Conservation (phyloP, 1,139 yeast species). For the Saccharomyces uvarum region DNA sequence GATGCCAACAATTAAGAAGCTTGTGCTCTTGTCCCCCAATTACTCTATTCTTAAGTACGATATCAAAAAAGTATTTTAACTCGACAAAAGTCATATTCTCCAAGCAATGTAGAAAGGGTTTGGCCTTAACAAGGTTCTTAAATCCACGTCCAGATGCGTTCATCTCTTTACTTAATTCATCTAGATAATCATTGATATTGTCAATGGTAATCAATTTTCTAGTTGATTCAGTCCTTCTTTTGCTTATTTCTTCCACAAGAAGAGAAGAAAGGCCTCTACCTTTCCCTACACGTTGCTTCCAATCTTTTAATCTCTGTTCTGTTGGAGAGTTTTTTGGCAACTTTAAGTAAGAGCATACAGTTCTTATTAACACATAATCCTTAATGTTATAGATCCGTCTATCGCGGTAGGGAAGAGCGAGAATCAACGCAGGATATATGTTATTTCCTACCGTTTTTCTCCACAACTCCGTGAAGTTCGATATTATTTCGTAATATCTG, state of each 20-base stretch:
- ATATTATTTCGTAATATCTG: slow-evolving; percentile 19
- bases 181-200: slow-evolving; percentile 52
- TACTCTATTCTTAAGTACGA: slow-evolving; percentile 52
- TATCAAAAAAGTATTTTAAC: slow-evolving; percentile 61
- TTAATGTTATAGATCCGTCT: slow-evolving; percentile 45
- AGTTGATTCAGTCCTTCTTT: slow-evolving; percentile 34
- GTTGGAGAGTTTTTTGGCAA: slow-evolving; percentile 47
- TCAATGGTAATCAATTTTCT: slow-evolving; percentile 40
- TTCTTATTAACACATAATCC: slow-evolving; percentile 44
- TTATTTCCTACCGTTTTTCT: slow-evolving; percentile 59
- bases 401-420: slow-evolving; percentile 59
- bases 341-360: slow-evolving; percentile 40
- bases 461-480: slow-evolving; percentile 51
- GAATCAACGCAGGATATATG: slow-evolving; percentile 57
- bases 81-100: slow-evolving; percentile 56
- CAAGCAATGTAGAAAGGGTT: slow-evolving; percentile 43
- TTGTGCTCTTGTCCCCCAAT: slow-evolving; percentile 54
- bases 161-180: slow-evolving; percentile 39
- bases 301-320: slow-evolving; percentile 39
- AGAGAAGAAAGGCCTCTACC: slow-evolving; percentile 36
- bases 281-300: slow-evolving; percentile 36
- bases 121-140: slow-evolving; percentile 26
- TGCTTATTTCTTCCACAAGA: slow-evolving; percentile 36
- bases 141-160: slow-evolving; percentile 27
- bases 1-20: slow-evolving; percentile 69